Conservation (phyloP, 805 yeast genomes). For the Hyphopichia homilentoma region DNA sequence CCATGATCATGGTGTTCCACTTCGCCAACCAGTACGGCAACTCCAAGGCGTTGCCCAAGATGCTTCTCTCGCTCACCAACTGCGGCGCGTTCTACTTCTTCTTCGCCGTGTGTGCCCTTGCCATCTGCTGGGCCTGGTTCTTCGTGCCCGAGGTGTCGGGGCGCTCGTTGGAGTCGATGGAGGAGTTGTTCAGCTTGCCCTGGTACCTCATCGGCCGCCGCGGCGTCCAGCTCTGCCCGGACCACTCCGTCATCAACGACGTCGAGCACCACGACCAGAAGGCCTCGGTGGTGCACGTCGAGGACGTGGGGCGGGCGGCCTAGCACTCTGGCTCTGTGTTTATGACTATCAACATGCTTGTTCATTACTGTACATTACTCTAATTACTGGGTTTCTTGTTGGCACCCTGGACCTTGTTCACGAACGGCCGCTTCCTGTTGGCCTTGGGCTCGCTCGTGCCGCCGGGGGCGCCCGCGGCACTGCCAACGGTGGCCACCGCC, state of each 20-base stretch:
- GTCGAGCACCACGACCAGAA: no score
- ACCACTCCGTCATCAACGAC: constrained; percentile 40
- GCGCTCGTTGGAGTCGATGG: constrained; percentile 51
- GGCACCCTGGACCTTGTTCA: constrained; percentile 4
- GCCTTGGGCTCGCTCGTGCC: constrained; percentile 5
- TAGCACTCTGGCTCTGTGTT: no score
- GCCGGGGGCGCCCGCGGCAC: constrained; percentile 3
- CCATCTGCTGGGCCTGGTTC: constrained; percentile 47
- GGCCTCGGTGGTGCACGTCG: no score
- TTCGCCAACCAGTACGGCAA: constrained; percentile 56
- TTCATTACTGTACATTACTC: no score
- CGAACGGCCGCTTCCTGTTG: constrained; percentile 16
- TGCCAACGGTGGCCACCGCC: constrained; percentile 11
- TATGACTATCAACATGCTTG: no score
- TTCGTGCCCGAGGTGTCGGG: constrained; percentile 50
- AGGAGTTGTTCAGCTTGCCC: constrained; percentile 48
- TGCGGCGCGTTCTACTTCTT: constrained; percentile 54
- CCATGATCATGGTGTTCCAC: constrained; percentile 52
- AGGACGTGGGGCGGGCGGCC: no score
- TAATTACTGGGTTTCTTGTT: no score
- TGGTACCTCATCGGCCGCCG: constrained; percentile 57
- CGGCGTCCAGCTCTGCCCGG: constrained; percentile 52
- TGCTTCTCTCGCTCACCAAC: constrained; percentile 43
- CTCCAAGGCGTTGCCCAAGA: constrained; percentile 51
- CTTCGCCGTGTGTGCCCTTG: constrained; percentile 36